Conservation (phyloP, 106 monocot genomes). For the Platanthera guangdongensis region DNA sequence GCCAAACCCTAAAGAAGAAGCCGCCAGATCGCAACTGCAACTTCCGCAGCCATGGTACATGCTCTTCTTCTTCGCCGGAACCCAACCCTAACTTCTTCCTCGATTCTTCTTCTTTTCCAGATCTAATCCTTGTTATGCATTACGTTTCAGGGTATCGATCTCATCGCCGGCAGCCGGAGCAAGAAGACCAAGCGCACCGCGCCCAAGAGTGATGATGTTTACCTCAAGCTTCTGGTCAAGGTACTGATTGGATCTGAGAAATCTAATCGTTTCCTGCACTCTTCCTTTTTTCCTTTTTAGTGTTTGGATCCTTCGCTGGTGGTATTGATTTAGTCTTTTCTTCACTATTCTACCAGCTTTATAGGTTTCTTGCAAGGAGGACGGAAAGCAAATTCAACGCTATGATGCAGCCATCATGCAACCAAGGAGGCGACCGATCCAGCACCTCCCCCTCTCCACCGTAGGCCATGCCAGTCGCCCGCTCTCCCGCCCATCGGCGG, state of each 20-base stretch:
- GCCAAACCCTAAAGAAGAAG: no score
- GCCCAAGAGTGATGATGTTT: constrained; percentile 80
- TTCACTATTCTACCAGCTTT: constrained; percentile 37
- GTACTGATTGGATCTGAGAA: constrained; percentile 21
- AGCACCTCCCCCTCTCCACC: no score
- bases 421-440: no score
- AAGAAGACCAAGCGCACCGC: constrained; percentile 87
- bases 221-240: constrained; percentile 94
- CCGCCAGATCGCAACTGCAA: no score
- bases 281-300: background rate
- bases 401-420: no score
- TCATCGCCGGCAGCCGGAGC: constrained; percentile 80
- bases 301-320: background rate
- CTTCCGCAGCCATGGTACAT: no score
- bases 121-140: no score
- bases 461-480: no score
- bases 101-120: no score
- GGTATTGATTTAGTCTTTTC: background rate
- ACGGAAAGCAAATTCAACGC: constrained; percentile 77
- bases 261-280: background rate
- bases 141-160: constrained; percentile 64
- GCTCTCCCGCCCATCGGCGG: no score
- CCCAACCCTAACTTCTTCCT: no score
- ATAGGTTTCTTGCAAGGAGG: constrained; percentile 75
- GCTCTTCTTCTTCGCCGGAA: no score